Base-by-base conservation (phyloP, 2,329 filamentous ascomycete species). In the Cytospora chrysosperma region DNA sequence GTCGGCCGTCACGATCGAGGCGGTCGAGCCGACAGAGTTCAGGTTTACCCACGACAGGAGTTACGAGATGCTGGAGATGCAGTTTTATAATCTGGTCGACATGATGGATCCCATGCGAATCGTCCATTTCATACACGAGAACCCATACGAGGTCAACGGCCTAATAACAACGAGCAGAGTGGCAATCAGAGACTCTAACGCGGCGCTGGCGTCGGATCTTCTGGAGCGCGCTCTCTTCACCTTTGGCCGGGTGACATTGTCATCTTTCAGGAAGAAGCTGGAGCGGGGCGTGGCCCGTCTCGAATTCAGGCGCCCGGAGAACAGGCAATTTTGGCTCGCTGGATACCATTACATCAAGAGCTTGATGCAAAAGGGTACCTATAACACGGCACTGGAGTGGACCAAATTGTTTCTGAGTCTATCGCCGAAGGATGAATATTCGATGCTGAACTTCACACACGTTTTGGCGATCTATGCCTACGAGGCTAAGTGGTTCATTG, bases 131-230 rank as follows among this genome's bases (percentile, higher is more conserved):
- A 80, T 98, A 2, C 84, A 86, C 66, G 81, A 82, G 69, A 88
- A 92, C 70, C 91, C 94, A 4, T 98, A 97, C 74, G 93, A 98
- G 73, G 89, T 98, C 68, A 95, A 92, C 1, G 93, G 92, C 2
- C 84, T 98, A n/a, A 87, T 98, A 26, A 93, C 97, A 73, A 93
- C 96, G 30, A 96, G 92, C 66, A 92, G 92, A 73, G 90, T 98
- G 56, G 93, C 93, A 15, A 94, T 95, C 73, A 91, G 97, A 68
- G 92, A 97, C 72, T 87, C 92, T 59, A 95, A 98, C 72, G 89
- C 93, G 73, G 87, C 93, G 1, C 85, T 95, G 4, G 88, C 94
- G 0, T 89, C 92, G 4, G 93, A 98, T 70, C 84, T 98, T 1
- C 86, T 96, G 60, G 94, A 98, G 77, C 86, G 95, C 53, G 93